These are phyloP conservation scores for Amanita subjunquillea DNA, from an alignment of 768 basidiomycete species.

Conservation along the genomic window DNA sequence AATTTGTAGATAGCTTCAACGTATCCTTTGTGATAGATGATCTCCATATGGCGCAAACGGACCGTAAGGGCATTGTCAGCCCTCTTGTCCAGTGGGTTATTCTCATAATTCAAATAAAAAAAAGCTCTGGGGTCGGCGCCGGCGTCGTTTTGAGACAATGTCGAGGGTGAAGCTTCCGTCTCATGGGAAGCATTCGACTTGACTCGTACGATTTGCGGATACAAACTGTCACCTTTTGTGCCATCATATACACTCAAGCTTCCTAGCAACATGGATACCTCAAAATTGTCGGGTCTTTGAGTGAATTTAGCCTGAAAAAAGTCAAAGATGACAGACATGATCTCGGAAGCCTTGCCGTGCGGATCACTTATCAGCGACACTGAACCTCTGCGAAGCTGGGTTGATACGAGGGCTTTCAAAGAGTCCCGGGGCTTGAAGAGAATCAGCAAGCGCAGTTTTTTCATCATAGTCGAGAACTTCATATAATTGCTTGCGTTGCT, in stretches of 20 bases:
- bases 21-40: conserved; percentile 92
- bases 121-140: conserved; percentile 44
- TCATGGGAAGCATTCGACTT: conserved; percentile 18
- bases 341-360: conserved; percentile 49
- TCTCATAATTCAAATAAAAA: conserved; percentile 87
- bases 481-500: conserved; percentile 84
- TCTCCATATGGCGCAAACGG: conserved; percentile 90
- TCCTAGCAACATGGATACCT: conserved; percentile 75
- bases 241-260: conserved; percentile 87
- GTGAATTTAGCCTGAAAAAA: conserved; percentile 74
- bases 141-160: conserved; percentile 7
- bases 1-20: conserved; percentile 87
- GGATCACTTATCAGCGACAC: conserved; percentile 76
- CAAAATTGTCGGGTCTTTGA: conserved; percentile 82
- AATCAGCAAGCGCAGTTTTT: conserved; percentile 58
- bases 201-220: conserved; percentile 85
- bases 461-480: conserved; percentile 90
- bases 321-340: conserved; percentile 84
- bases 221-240: conserved; percentile 69
- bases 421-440: conserved; percentile 74
- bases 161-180: conserved; percentile 2
- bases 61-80: conserved; percentile 87
- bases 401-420: conserved; percentile 62
- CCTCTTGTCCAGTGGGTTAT: conserved; percentile 81
- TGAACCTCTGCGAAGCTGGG: conserved; percentile 80